Conservation (phyloP, 176 grass and related monocot species). For the Rhynchospora tenuis region DNA sequence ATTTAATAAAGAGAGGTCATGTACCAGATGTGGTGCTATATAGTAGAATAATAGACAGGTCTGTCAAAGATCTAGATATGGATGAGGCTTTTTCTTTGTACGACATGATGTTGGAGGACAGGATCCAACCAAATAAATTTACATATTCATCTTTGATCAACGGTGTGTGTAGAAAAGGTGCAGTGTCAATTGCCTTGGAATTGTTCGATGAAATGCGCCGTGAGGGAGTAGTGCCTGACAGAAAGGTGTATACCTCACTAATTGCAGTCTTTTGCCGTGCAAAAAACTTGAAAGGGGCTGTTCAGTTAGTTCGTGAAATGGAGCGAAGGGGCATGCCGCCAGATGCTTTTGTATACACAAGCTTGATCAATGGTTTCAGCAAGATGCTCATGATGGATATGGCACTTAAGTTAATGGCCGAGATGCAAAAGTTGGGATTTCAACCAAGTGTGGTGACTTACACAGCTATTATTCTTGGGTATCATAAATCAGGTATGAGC, state of each 20-base stretch:
- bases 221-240: conserved; percentile 30
- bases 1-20: conserved; percentile 68
- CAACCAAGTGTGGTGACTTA: conserved; percentile 55
- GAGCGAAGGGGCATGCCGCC: conserved; percentile 20
- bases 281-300: conserved; percentile 53
- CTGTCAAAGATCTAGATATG: conserved; percentile 53
- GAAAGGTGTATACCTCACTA: conserved; percentile 47
- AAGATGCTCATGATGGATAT: conserved; percentile 55
- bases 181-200: conserved; percentile 27
- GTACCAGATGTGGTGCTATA: conserved; percentile 53
- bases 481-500: conserved; percentile 36
- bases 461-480: conserved; percentile 47
- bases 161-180: conserved; percentile 43
- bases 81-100: conserved; percentile 47
- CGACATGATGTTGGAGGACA: conserved; percentile 34
- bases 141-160: conserved; percentile 60
- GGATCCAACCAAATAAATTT: conserved; percentile 37
- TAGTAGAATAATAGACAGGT: conserved; percentile 54
- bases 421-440: conserved; percentile 47
- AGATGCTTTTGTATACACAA: conserved; percentile 64
- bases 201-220: conserved; percentile 41
- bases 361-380: conserved; percentile 56
- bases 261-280: conserved; percentile 49
- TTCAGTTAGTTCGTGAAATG: conserved; percentile 44
- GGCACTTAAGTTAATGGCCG: conserved; percentile 36